phyloP scores from a whole-genome alignment of 768 basidiomycete genomes.

The Termitomyces sp. region DNA sequence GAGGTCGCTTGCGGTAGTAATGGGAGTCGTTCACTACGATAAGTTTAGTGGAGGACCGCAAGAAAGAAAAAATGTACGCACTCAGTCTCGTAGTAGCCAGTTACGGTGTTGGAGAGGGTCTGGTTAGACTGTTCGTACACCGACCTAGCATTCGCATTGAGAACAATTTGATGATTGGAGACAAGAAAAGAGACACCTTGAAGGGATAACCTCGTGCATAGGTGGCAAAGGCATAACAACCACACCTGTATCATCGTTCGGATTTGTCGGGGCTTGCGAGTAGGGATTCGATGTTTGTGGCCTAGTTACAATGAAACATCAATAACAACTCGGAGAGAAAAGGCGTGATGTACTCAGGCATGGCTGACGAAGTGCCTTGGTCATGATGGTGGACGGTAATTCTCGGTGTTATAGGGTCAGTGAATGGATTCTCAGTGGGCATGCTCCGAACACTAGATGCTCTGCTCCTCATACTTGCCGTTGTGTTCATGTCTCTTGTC shows the following conservation, averaged over 20 bases:
- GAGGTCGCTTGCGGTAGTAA: constrained; percentile 36
- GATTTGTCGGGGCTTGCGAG: constrained; percentile 16
- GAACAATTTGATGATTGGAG: neutral
- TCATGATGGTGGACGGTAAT: constrained; percentile 19
- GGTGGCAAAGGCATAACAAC: constrained; percentile 40
- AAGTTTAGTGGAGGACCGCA: neutral
- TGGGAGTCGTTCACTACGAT: constrained; percentile 46
- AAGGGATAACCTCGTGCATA: constrained; percentile 32
- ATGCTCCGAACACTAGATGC: constrained; percentile 12
- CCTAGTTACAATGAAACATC: constrained; percentile 3
- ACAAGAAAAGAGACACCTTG: constrained; percentile 17
- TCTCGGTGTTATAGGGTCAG: constrained; percentile 24
- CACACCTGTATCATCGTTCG: constrained; percentile 19
- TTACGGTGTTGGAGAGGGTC: constrained; percentile 10
- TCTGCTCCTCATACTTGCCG: constrained; percentile 7
- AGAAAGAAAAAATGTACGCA: constrained; percentile 13
- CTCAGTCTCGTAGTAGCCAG: constrained; percentile 20
- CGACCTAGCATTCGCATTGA: constrained; percentile 11
- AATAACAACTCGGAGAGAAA: neutral
- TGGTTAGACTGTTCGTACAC: constrained; percentile 17
- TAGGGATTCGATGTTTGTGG: constrained; percentile 12
- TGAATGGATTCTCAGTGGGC: constrained; percentile 24
- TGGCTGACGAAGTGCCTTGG: constrained; percentile 3
- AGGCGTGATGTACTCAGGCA: constrained; percentile 27
- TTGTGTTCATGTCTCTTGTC: constrained; percentile 2